Conservation (phyloP, 768 basidiomycete genomes). For the Rhizopogon roseolus region DNA sequence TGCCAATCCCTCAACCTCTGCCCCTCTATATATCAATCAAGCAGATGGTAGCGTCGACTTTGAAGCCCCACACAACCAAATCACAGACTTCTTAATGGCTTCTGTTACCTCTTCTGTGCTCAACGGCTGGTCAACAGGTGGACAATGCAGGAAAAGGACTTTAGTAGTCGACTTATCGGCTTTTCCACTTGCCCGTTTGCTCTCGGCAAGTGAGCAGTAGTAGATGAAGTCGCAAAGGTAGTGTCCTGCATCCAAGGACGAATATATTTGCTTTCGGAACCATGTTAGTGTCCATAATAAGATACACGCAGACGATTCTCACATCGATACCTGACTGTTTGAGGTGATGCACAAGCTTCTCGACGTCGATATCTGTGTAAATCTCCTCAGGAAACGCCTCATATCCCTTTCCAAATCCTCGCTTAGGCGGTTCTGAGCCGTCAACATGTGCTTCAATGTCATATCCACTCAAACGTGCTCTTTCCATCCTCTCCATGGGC, state of each 20-base stretch:
- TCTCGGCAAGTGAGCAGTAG: conserved; percentile 71
- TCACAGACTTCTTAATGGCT: conserved; percentile 54
- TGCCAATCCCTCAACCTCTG: background rate
- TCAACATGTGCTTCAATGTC: conserved; percentile 20
- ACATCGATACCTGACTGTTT: conserved; percentile 28
- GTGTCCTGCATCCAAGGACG: conserved; percentile 73
- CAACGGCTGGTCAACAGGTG: conserved; percentile 61
- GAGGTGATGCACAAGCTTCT: conserved; percentile 31
- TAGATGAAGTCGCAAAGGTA: conserved; percentile 76
- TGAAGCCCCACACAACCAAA: conserved; percentile 44
- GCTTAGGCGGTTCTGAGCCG: conserved; percentile 24
- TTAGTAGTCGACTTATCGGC: conserved; percentile 26
- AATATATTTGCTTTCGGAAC: conserved; percentile 51
- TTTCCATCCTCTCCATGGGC: conserved; percentile 23
- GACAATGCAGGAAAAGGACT: conserved; percentile 70
- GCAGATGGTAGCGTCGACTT: background rate
- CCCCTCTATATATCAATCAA: background rate
- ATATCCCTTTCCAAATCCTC: conserved; percentile 33
- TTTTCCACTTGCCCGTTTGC: conserved; percentile 37
- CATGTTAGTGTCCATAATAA: conserved; percentile 6
- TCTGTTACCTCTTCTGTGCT: conserved; percentile 64
- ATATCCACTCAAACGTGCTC: conserved; percentile 24
- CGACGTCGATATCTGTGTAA: conserved; percentile 30
- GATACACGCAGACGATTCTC: conserved; percentile 6
- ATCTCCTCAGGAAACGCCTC: conserved; percentile 32